Evolutionary conservation across 306 rosid genomes (phyloP).

Genomic region (Benincasa hispida): DNA sequence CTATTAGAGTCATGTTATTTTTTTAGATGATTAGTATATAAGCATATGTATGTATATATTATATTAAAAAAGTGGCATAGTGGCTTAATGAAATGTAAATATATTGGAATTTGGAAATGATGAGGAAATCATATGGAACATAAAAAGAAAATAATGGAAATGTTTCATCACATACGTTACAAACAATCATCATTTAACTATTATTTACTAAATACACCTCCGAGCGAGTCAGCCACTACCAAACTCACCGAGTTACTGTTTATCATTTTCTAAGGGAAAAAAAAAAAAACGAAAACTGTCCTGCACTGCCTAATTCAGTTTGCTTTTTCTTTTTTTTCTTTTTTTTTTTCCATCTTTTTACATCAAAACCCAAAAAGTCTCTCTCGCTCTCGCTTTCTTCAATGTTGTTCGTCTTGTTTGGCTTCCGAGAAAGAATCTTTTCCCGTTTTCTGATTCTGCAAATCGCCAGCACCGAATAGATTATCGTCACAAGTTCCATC

Average conservation of each 20-base stretch:
- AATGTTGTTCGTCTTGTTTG: background rate
- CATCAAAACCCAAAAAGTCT: background rate
- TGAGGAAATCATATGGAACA: background rate
- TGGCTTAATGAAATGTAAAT: background rate
- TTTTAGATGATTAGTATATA: no score
- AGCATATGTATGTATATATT: no score
- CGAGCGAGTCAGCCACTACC: background rate
- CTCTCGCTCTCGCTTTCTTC: background rate
- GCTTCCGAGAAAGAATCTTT: conserved; percentile 1
- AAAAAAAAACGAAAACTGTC: conserved; percentile 1
- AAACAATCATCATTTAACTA: background rate
- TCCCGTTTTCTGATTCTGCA: background rate
- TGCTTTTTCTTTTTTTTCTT: background rate
- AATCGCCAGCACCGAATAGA: background rate
- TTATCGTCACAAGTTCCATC: conserved; percentile 4
- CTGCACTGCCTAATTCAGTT: conserved; percentile 3
- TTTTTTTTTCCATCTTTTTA: background rate
- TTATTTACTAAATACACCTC: conserved; percentile 3
- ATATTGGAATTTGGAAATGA: background rate
- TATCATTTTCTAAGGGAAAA: background rate
- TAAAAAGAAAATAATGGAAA: background rate
- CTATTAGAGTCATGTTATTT: no score
- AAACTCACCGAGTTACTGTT: conserved; percentile 5
- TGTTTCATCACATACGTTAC: background rate
- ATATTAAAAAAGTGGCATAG: no score